These are phyloP conservation scores for Monotropa hypopitys DNA, from an alignment of 179 eudicot genomes.

Conservation along the genomic window DNA sequence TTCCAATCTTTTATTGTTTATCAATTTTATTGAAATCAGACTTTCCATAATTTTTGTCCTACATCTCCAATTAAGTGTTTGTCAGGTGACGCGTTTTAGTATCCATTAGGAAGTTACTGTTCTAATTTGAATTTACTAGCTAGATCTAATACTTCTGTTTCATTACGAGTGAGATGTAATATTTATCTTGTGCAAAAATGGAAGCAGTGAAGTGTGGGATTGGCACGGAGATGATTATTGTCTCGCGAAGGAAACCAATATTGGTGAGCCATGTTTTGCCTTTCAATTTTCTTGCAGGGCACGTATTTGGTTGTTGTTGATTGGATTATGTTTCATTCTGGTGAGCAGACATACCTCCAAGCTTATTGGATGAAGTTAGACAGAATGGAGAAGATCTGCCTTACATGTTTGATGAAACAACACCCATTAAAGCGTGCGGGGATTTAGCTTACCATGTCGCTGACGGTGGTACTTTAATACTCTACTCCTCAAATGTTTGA, in stretches of 20 bases:
- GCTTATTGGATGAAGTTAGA: conserved; percentile 34
- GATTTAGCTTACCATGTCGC: conserved; percentile 38
- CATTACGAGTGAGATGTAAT: background rate
- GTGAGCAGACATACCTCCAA: conserved; percentile 30
- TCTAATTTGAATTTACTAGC: background rate
- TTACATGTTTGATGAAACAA: conserved; percentile 44
- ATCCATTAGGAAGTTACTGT: background rate
- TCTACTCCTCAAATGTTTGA: background rate
- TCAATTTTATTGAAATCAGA: too few relatives aligned
- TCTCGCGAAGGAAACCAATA: conserved; percentile 27
- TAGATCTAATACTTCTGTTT: background rate
- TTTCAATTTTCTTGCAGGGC: background rate
- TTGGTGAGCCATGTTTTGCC: conserved; percentile 26
- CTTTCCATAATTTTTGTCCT: too few relatives aligned
- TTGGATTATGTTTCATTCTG: background rate
- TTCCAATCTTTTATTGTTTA: too few relatives aligned
- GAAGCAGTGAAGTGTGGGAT: conserved; percentile 36
- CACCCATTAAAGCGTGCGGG: conserved; percentile 72
- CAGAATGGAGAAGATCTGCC: conserved; percentile 43
- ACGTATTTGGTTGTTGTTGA: conserved; percentile 4
- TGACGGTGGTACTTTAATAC: conserved; percentile 23
- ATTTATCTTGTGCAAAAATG: conserved; percentile 5
- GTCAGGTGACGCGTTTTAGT: background rate
- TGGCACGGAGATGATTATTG: conserved; percentile 37
- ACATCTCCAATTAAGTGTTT: background rate